Evolutionary conservation across 2,329 filamentous ascomycete genomes (phyloP).

Genomic region (Ascocoryne sarcoides): DNA sequence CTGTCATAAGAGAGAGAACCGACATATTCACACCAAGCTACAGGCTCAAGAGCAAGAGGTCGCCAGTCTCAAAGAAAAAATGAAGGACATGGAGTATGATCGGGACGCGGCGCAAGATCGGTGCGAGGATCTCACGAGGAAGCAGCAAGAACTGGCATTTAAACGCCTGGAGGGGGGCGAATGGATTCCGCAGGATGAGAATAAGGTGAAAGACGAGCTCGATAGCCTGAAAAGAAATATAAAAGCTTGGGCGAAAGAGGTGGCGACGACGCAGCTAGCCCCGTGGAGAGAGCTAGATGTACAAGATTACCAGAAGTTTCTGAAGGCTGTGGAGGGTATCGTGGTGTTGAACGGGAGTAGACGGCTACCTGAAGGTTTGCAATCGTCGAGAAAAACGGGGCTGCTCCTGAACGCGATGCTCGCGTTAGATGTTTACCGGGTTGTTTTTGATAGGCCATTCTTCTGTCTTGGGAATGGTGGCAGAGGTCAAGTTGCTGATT

Average conservation of each 20-base stretch:
- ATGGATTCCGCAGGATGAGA: conserved; percentile 11
- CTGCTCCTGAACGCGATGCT: not conserved
- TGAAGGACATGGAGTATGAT: not conserved
- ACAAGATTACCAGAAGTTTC: not conserved
- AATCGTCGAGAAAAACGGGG: not conserved
- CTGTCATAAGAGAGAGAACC: too few species aligned
- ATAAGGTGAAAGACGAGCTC: conserved; percentile 5
- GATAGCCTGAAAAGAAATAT: conserved; percentile 1
- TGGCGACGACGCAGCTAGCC: not conserved
- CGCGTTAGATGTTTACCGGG: not conserved
- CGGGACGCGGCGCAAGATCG: not conserved
- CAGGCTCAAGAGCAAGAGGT: too few species aligned
- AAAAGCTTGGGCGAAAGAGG: not conserved
- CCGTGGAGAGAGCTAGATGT: not conserved
- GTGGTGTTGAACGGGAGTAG: not conserved
- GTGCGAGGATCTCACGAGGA: not conserved
- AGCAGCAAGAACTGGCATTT: conserved; percentile 12
- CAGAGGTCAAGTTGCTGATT: not conserved
- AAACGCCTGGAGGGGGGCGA: conserved; percentile 7
- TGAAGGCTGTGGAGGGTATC: not conserved
- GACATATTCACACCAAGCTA: too few species aligned
- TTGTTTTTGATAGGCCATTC: not conserved
- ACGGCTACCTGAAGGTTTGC: not conserved
- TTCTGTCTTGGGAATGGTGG: not conserved
- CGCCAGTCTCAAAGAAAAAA: too few species aligned